phyloP scores from a whole-genome alignment of 2,329 filamentous ascomycete species.

The Stenocarpella maydis region DNA sequence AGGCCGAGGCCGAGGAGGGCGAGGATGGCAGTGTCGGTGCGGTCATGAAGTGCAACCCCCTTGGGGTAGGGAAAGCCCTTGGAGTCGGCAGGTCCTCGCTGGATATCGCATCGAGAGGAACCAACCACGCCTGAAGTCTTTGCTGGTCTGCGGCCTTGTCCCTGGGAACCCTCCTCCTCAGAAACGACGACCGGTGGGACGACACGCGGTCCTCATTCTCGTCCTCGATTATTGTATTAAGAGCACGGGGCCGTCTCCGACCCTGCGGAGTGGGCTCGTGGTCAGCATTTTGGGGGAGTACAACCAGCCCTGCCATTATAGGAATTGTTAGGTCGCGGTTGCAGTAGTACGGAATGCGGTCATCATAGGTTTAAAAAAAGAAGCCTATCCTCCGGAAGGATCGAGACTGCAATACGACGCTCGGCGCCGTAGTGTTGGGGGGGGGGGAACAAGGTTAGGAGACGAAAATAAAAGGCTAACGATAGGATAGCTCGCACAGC shows the following conservation, averaged over 20 bases:
- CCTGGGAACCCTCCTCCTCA: conserved; percentile 41
- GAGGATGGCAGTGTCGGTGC: conserved; percentile 70
- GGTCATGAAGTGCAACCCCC: conserved; percentile 70
- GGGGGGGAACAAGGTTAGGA: conserved; percentile 38
- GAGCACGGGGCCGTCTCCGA: conserved; percentile 59
- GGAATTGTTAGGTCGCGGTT: conserved; percentile 42
- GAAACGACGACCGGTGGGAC: conserved; percentile 39
- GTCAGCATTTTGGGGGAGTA: conserved; percentile 52
- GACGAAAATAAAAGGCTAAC: conserved; percentile 45
- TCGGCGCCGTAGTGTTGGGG: conserved; percentile 44
- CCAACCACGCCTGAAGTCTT: conserved; percentile 66
- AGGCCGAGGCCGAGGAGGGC: conserved; percentile 61
- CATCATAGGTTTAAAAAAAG: conserved; percentile 43
- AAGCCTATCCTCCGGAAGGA: conserved; percentile 31
- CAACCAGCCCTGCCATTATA: conserved; percentile 57
- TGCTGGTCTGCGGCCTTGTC: conserved; percentile 45
- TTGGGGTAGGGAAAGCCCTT: conserved; percentile 76
- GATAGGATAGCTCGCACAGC: conserved; percentile 57
- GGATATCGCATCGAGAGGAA: conserved; percentile 55
- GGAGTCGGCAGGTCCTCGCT: conserved; percentile 32
- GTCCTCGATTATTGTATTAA: conserved; percentile 74
- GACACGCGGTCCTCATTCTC: conserved; percentile 50
- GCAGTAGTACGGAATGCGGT: conserved; percentile 33
- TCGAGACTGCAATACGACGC: conserved; percentile 41
- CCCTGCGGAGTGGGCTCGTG: conserved; percentile 58